These are phyloP conservation scores for Lasiosphaeriaceae sp. DNA, from an alignment of 495 filamentous ascomycete species.

Conservation along the genomic window DNA sequence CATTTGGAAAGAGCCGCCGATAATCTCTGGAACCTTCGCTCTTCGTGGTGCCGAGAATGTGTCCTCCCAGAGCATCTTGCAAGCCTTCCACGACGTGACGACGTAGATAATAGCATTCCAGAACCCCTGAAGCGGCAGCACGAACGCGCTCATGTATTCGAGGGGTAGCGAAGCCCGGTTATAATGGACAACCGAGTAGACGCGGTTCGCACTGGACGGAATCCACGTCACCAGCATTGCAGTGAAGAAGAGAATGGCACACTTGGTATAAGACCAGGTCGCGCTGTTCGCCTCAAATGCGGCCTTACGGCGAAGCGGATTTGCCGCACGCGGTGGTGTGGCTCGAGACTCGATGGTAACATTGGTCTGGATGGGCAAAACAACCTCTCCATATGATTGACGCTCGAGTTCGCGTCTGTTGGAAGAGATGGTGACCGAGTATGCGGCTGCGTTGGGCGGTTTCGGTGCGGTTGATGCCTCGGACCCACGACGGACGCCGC, in stretches of 20 bases:
- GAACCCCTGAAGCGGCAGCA: constrained; percentile 81
- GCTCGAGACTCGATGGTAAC: constrained; percentile 15
- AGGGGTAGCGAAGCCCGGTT: constrained; percentile 53
- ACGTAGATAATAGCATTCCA: constrained; percentile 83
- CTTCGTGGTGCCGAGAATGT: neutral
- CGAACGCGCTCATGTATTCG: constrained; percentile 66
- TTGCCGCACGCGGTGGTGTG: constrained; percentile 10
- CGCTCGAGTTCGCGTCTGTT: constrained; percentile 13
- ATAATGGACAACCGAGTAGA: constrained; percentile 61
- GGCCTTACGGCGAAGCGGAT: constrained; percentile 18
- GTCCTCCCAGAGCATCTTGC: constrained; percentile 32
- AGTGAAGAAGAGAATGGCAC: constrained; percentile 80
- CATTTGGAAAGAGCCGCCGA: constrained; percentile 22
- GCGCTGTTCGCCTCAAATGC: constrained; percentile 44
- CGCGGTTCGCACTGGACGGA: constrained; percentile 74
- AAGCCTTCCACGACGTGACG: constrained; percentile 55
- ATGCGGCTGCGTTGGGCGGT: constrained; percentile 26
- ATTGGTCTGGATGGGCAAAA: constrained; percentile 22
- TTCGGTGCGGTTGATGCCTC: constrained; percentile 11
- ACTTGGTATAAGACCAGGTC: constrained; percentile 78
- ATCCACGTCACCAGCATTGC: constrained; percentile 83
- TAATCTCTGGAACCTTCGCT: constrained; percentile 17
- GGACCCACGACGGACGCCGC: constrained; percentile 7
- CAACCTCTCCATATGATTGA: constrained; percentile 16
- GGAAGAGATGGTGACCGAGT: constrained; percentile 47